Evolutionary conservation across 129 eudicot genomes (phyloP).

Genomic region (Flaveria linearis): DNA sequence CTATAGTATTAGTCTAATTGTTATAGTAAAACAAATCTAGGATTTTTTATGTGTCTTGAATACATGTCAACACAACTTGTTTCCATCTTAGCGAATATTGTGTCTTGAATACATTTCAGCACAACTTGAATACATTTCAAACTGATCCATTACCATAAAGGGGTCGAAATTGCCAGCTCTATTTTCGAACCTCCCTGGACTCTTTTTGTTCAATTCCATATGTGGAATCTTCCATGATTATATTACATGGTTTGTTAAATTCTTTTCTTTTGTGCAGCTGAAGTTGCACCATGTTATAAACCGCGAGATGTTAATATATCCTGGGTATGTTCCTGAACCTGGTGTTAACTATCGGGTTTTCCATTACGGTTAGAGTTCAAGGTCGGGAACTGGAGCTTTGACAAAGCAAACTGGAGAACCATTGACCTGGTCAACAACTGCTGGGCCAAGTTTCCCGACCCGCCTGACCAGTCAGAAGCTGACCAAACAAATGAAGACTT

Average conservation of each 20-base stretch:
- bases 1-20: not conserved
- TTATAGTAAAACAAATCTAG: not conserved
- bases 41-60: not conserved
- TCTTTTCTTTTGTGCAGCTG: constrained; percentile 50
- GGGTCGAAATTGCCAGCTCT: not conserved
- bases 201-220: constrained; percentile 17
- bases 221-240: not conserved
- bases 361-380: constrained; percentile 74
- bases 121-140: not conserved
- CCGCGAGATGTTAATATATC: constrained; percentile 73
- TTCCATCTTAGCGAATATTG: not conserved
- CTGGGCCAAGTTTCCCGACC: constrained; percentile 95
- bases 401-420: constrained; percentile 86
- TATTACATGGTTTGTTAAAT: not conserved
- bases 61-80: not conserved
- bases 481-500: constrained; percentile 51
- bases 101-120: not conserved
- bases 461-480: constrained; percentile 73
- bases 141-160: not conserved
- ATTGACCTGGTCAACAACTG: constrained; percentile 70
- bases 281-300: constrained; percentile 77
- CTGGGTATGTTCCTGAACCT: constrained; percentile 74
- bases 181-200: not conserved
- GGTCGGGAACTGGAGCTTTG: constrained; percentile 94
- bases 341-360: constrained; percentile 79